Conservation (phyloP, 2,329 filamentous ascomycete genomes). For the Mycogone perniciosa region DNA sequence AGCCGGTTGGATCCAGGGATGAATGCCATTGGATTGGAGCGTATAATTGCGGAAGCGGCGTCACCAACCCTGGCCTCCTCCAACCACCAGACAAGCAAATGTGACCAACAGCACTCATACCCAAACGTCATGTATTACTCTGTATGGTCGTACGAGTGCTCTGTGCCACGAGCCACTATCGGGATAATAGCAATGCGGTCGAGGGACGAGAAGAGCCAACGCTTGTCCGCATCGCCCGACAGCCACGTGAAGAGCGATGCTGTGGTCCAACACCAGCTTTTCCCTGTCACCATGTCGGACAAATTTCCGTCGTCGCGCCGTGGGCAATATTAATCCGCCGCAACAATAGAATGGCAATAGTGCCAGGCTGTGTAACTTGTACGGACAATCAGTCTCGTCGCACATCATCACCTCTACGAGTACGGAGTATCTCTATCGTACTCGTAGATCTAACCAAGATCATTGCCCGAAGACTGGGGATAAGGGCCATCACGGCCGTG, state of each 20-base stretch:
- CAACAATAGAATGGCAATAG: conserved; percentile 1
- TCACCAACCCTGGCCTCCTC: neutral
- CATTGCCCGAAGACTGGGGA: neutral
- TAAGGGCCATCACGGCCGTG: neutral
- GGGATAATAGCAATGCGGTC: neutral
- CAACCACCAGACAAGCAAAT: neutral
- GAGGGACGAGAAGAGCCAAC: neutral
- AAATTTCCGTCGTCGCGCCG: neutral
- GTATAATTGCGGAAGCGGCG: neutral
- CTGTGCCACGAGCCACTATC: neutral
- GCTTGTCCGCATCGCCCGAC: conserved; percentile 8
- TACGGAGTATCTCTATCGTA: too few relatives aligned
- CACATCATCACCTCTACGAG: neutral
- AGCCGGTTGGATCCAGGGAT: too few relatives aligned
- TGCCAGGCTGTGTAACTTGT: conserved; percentile 2
- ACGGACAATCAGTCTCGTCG: neutral
- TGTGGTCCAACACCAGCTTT: neutral
- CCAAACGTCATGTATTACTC: neutral
- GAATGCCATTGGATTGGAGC: too few relatives aligned
- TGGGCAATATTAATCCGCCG: neutral
- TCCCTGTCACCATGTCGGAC: conserved; percentile 2
- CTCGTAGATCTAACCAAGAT: too few relatives aligned
- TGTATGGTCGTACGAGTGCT: too few relatives aligned
- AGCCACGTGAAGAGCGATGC: conserved; percentile 10
- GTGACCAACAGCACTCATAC: neutral